Percentiles rank a stretch among this genome's conserved stretches.
phyloP scores from a whole-genome alignment of 75 land plant species.

The Selaginella tamariscina region DNA sequence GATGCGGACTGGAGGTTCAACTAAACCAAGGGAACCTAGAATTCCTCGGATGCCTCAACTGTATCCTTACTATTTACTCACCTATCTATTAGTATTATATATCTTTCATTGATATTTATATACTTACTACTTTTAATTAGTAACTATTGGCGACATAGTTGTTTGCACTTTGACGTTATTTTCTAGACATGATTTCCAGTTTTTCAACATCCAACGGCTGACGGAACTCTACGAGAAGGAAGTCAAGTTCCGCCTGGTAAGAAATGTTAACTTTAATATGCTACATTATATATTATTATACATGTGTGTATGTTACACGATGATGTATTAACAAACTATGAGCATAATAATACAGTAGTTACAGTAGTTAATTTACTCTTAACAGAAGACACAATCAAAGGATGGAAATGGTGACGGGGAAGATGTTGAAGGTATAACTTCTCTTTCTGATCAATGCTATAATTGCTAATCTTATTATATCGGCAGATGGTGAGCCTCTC shows the following conservation, averaged over 20 bases:
- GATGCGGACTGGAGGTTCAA: slow-evolving; percentile 79
- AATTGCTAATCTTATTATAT: not conserved
- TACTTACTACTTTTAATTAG: not conserved
- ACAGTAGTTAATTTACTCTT: not conserved
- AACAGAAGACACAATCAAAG: slow-evolving; percentile 51
- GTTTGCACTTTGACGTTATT: too few relatives aligned
- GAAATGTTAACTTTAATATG: slow-evolving; percentile 13
- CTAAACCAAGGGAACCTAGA: slow-evolving; percentile 88
- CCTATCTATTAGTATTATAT: not conserved
- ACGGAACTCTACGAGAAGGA: slow-evolving; percentile 93
- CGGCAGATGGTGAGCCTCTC: slow-evolving; percentile 11
- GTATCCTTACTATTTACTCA: slow-evolving; percentile 25
- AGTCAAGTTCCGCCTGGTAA: slow-evolving; percentile 83
- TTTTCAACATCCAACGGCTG: slow-evolving; percentile 75
- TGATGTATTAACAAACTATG: not conserved
- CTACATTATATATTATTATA: not conserved
- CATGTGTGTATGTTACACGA: not conserved
- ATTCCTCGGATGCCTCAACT: slow-evolving; percentile 99
- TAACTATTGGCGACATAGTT: too few relatives aligned
- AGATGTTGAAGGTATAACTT: slow-evolving; percentile 54
- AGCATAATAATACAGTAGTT: not conserved
- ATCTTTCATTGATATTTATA: not conserved
- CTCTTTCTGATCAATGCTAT: not conserved
- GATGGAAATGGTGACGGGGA: slow-evolving; percentile 60
- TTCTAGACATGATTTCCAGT: slow-evolving; percentile 76